phyloP scores from a whole-genome alignment of 768 basidiomycete genomes.

The Hortiboletus flavorubellus region DNA sequence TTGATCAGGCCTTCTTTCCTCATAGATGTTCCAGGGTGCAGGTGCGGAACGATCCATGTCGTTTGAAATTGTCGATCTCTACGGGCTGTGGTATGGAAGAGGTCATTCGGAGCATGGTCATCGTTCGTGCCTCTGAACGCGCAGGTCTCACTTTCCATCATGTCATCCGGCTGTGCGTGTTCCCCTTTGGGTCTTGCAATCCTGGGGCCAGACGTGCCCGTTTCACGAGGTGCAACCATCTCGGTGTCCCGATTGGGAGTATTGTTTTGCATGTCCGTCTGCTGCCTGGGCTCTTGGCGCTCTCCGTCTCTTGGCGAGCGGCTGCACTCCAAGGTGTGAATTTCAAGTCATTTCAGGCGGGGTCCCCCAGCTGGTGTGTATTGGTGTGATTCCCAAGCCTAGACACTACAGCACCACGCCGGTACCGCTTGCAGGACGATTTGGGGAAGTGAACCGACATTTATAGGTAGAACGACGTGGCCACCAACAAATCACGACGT shows the following conservation, averaged over 20 bases:
- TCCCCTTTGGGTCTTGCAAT: slow-evolving; percentile 21
- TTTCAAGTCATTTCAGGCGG: slow-evolving; percentile 6
- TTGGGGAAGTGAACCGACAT: slow-evolving; percentile 16
- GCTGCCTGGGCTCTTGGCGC: not conserved
- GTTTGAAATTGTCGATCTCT: slow-evolving; percentile 22
- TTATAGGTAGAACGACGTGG: slow-evolving; percentile 12
- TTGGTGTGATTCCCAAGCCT: not conserved
- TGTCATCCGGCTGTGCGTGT: slow-evolving; percentile 24
- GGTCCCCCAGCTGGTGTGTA: not conserved
- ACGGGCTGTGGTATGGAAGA: not conserved
- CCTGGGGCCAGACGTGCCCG: slow-evolving; percentile 15
- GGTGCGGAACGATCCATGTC: slow-evolving; percentile 6
- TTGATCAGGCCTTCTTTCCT: slow-evolving; percentile 1
- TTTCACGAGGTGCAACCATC: slow-evolving; percentile 16
- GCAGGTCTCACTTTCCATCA: slow-evolving; percentile 1
- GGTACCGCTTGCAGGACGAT: slow-evolving; percentile 19
- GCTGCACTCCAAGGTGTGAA: not conserved
- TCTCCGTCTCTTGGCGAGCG: not conserved
- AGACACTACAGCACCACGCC: slow-evolving; percentile 14
- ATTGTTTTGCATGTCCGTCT: not conserved
- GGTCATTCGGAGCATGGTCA: slow-evolving; percentile 6
- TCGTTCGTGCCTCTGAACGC: not conserved
- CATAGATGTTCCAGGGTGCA: not conserved
- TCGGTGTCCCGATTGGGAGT: slow-evolving; percentile 2
- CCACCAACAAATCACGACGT: slow-evolving; percentile 7